A percentile compares a stretch with the other conserved stretches of the same genome.
Evolutionary conservation across 345 rosid genomes (phyloP).

Genomic region (Brassica juncea): DNA sequence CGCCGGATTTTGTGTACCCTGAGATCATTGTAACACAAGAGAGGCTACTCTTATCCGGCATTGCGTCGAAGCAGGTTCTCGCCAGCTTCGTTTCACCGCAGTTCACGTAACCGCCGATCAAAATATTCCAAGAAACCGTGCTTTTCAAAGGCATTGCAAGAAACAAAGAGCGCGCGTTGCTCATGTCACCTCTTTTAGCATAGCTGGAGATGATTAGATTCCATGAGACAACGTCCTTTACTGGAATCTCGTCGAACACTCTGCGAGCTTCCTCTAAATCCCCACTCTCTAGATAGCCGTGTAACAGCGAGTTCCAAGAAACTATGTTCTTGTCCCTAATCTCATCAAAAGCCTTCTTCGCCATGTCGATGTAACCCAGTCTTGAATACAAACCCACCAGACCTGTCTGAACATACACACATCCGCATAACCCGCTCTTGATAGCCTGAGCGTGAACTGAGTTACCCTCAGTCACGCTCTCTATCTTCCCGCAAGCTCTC

Average conservation of each 20-base stretch:
- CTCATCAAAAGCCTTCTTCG: slow-evolving; percentile 56
- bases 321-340: slow-evolving; percentile 56
- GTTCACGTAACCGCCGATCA: slow-evolving; percentile 61
- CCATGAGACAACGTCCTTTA: slow-evolving; percentile 68
- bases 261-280: slow-evolving; percentile 47
- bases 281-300: slow-evolving; percentile 54
- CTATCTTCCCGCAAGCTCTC: slow-evolving; percentile 58
- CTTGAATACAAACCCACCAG: slow-evolving; percentile 65
- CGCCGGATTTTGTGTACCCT: slow-evolving; percentile 65
- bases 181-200: slow-evolving; percentile 56
- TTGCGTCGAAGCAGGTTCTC: slow-evolving; percentile 51
- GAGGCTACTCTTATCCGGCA: slow-evolving; percentile 56
- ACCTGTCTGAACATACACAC: slow-evolving; percentile 74
- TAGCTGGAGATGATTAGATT: slow-evolving; percentile 60
- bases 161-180: slow-evolving; percentile 49
- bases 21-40: slow-evolving; percentile 66
- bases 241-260: slow-evolving; percentile 55
- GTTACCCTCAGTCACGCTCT: slow-evolving; percentile 41
- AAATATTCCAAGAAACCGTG: slow-evolving; percentile 67
- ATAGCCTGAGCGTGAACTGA: slow-evolving; percentile 56
- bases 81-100: slow-evolving; percentile 48
- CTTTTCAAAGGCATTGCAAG: slow-evolving; percentile 59
- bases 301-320: slow-evolving; percentile 72
- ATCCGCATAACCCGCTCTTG: slow-evolving; percentile 53
- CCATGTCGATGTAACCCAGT: slow-evolving; percentile 52